phyloP scores from a whole-genome alignment of 768 basidiomycete species.

The Pulveroboletus sp. region DNA sequence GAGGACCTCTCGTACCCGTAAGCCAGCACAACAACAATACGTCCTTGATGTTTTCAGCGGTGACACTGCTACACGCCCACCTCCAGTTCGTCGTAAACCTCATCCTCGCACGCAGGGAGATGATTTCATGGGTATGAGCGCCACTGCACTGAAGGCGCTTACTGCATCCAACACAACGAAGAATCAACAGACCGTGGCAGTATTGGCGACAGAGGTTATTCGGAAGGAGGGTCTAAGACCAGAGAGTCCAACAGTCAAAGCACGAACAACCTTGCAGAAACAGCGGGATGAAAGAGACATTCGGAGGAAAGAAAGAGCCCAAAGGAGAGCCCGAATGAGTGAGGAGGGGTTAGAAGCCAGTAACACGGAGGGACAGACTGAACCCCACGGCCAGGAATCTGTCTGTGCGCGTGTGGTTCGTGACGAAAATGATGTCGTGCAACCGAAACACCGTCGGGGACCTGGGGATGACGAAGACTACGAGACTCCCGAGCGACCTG shows the following conservation, averaged over 20 bases:
- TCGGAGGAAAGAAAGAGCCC: constrained; percentile 55
- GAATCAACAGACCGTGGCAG: constrained; percentile 64
- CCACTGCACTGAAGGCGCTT: constrained; percentile 61
- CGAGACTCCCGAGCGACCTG: constrained; percentile 52
- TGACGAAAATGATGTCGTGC: constrained; percentile 27
- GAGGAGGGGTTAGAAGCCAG: constrained; percentile 27
- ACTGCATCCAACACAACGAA: constrained; percentile 66
- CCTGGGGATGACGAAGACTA: constrained; percentile 84
- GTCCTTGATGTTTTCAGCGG: constrained; percentile 37
- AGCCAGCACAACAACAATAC: constrained; percentile 32
- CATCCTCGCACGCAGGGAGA: constrained; percentile 33
- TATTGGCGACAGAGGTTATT: constrained; percentile 66
- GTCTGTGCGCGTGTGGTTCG: constrained; percentile 3
- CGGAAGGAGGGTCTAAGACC: constrained; percentile 66
- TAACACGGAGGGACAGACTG: constrained; percentile 30
- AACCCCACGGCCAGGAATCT: constrained; percentile 5
- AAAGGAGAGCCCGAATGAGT: constrained; percentile 49
- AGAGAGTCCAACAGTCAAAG: constrained; percentile 74
- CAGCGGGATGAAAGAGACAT: constrained; percentile 57
- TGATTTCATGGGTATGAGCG: constrained; percentile 62
- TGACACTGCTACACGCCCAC: constrained; percentile 25
- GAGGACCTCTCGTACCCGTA: constrained; percentile 50
- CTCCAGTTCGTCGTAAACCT: constrained; percentile 43
- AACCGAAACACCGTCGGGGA: constrained; percentile 49
- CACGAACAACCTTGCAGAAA: constrained; percentile 62